These are phyloP conservation scores for Metschnikowia peoriensis DNA, from an alignment of 805 yeast genomes.

Conservation along the genomic window DNA sequence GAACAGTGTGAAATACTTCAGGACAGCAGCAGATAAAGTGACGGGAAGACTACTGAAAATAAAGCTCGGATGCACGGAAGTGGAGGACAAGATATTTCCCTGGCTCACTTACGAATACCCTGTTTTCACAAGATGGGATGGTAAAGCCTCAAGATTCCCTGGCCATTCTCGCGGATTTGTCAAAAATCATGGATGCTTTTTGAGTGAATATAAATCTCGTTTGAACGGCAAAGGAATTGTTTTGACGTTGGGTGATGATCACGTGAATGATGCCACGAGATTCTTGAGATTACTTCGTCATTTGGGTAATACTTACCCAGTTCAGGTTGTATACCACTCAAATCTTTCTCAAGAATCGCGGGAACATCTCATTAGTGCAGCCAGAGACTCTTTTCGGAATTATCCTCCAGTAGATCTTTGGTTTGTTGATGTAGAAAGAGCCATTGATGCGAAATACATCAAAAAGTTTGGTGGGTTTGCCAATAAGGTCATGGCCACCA, in stretches of 20 bases:
- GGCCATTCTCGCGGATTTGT: not conserved
- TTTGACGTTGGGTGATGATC: constrained; percentile 31
- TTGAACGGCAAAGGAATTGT: constrained; percentile 41
- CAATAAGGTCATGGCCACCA: constrained; percentile 18
- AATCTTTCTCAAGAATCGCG: constrained; percentile 8
- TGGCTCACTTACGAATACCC: constrained; percentile 16
- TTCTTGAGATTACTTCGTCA: constrained; percentile 29
- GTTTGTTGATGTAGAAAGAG: constrained; percentile 32
- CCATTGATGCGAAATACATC: constrained; percentile 20
- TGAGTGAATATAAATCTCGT: constrained; percentile 21
- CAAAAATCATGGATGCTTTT: constrained; percentile 19
- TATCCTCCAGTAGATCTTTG: constrained; percentile 35
- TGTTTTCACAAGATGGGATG: constrained; percentile 12
- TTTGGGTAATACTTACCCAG: constrained; percentile 35
- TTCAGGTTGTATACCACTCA: constrained; percentile 35
- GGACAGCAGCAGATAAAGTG: not conserved
- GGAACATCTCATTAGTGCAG: constrained; percentile 8
- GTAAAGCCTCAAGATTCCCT: constrained; percentile 5
- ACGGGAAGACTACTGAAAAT: not conserved
- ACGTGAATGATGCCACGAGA: constrained; percentile 24
- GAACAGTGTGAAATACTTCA: not conserved
- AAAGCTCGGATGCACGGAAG: not conserved
- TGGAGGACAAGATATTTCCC: constrained; percentile 14
- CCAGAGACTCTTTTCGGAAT: constrained; percentile 9
- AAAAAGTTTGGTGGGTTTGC: constrained; percentile 39